Conservation (phyloP, 495 filamentous ascomycete species). For the Penicillium odoratum region DNA sequence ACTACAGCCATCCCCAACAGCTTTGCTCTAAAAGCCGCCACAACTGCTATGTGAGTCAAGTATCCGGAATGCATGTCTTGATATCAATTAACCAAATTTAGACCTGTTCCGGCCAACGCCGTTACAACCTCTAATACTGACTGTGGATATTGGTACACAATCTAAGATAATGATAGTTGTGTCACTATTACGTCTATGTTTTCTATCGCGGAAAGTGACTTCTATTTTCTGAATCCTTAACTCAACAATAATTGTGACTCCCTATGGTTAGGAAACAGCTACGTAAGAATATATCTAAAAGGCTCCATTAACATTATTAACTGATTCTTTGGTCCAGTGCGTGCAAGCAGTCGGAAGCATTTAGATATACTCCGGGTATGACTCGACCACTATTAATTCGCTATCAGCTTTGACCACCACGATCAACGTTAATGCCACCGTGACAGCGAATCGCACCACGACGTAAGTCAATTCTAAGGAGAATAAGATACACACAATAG, state of each 20-base stretch:
- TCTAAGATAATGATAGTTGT: constrained; percentile 9
- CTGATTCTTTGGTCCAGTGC: constrained; percentile 1
- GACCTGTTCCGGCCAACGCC: constrained; percentile 7
- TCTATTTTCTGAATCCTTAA: constrained; percentile 11
- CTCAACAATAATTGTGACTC: constrained; percentile 4
- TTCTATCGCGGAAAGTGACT: constrained; percentile 4
- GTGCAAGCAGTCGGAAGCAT: constrained; percentile 12
- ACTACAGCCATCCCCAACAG: constrained; percentile 3
- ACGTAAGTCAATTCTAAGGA: not conserved
- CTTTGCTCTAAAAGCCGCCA: constrained; percentile 6
- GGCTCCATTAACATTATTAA: not conserved
- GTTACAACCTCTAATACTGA: constrained; percentile 12
- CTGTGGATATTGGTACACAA: constrained; percentile 11
- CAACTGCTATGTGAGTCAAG: constrained; percentile 4
- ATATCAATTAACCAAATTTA: not conserved
- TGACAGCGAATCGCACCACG: constrained; percentile 9
- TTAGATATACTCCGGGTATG: constrained; percentile 8
- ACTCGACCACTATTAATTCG: not conserved
- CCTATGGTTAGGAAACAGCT: constrained; percentile 10
- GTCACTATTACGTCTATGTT: constrained; percentile 3
- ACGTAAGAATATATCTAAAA: constrained; percentile 1
- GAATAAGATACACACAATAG: not conserved
- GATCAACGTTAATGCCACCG: constrained; percentile 10
- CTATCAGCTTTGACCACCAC: constrained; percentile 2
- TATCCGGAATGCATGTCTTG: not conserved